phyloP scores from a whole-genome alignment of 2,329 filamentous ascomycete genomes.

The Ceratocystis cubensis region DNA sequence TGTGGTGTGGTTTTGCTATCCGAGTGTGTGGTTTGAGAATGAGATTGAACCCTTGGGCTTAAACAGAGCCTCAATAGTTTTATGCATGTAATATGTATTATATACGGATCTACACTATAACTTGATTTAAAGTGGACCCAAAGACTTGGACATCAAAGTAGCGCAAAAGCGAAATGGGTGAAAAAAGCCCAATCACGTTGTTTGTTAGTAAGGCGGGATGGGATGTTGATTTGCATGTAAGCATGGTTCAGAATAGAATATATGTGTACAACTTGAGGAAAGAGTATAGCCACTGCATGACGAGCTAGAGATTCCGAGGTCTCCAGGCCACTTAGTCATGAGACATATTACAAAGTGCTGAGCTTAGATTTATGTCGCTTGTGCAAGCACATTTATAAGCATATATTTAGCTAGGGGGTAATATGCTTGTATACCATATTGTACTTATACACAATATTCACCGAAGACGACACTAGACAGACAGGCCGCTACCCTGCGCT shows the following conservation, averaged over 20 bases:
- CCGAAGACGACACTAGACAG: too few species aligned
- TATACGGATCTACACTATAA: background rate
- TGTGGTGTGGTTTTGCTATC: background rate
- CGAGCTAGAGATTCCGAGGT: too few species aligned
- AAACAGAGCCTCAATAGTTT: background rate
- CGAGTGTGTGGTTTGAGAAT: background rate
- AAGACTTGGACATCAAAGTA: background rate
- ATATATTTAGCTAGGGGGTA: too few species aligned
- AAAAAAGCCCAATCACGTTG: background rate
- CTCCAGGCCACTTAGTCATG: too few species aligned
- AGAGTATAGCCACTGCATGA: too few species aligned
- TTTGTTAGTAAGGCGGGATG: background rate
- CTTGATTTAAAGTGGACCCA: slow-evolving; percentile 1
- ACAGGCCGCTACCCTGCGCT: too few species aligned
- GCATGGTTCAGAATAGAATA: background rate
- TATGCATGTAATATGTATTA: background rate
- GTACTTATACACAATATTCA: too few species aligned
- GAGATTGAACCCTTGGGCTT: background rate
- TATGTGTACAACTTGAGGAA: too few species aligned
- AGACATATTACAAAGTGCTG: too few species aligned
- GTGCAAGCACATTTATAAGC: too few species aligned
- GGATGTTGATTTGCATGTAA: background rate
- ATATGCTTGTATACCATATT: too few species aligned
- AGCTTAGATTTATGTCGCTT: too few species aligned
- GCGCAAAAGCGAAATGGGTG: background rate